Evolutionary conservation across 805 yeast genomes (phyloP).

Genomic region (Lipomyces kockii): DNA sequence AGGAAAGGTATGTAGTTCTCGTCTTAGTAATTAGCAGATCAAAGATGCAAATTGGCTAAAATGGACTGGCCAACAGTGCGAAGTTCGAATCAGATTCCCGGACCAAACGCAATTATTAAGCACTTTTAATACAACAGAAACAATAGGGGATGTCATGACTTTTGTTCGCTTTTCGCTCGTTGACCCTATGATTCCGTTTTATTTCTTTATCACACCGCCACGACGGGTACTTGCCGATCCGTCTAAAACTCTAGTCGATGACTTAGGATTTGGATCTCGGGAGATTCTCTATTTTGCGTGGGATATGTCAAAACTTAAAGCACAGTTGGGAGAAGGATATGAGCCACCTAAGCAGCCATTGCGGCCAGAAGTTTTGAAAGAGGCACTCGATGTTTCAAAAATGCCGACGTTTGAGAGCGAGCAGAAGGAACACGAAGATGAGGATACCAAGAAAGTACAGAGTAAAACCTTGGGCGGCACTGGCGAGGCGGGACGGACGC

Average conservation of each 20-base stretch:
- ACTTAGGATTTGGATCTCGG: slow-evolving; percentile 54
- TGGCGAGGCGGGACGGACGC: slow-evolving; percentile 16
- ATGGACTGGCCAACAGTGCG: slow-evolving; percentile 41
- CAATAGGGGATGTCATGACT: slow-evolving; percentile 46
- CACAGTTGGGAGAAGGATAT: slow-evolving; percentile 20
- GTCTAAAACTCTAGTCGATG: slow-evolving; percentile 45
- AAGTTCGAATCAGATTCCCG: slow-evolving; percentile 61
- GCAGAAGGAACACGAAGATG: slow-evolving; percentile 15
- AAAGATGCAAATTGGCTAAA: neutral
- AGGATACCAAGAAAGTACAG: slow-evolving; percentile 14
- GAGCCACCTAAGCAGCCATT: slow-evolving; percentile 22
- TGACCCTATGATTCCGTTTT: slow-evolving; percentile 45
- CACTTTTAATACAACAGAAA: slow-evolving; percentile 53
- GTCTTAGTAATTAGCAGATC: neutral
- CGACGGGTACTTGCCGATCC: slow-evolving; percentile 45
- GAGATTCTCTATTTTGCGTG: slow-evolving; percentile 51
- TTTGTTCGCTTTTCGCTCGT: slow-evolving; percentile 44
- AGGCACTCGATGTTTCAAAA: slow-evolving; percentile 31
- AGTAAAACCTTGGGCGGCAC: slow-evolving; percentile 16
- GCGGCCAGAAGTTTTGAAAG: slow-evolving; percentile 27
- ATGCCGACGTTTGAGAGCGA: slow-evolving; percentile 19
- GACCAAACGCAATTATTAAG: slow-evolving; percentile 59
- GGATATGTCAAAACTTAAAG: slow-evolving; percentile 39
- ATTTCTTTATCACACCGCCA: slow-evolving; percentile 58
- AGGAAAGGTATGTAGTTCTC: slow-evolving; percentile 14